These are phyloP conservation scores for Cordyceps militaris DNA, from an alignment of 2,329 filamentous ascomycete genomes.

Conservation along the genomic window DNA sequence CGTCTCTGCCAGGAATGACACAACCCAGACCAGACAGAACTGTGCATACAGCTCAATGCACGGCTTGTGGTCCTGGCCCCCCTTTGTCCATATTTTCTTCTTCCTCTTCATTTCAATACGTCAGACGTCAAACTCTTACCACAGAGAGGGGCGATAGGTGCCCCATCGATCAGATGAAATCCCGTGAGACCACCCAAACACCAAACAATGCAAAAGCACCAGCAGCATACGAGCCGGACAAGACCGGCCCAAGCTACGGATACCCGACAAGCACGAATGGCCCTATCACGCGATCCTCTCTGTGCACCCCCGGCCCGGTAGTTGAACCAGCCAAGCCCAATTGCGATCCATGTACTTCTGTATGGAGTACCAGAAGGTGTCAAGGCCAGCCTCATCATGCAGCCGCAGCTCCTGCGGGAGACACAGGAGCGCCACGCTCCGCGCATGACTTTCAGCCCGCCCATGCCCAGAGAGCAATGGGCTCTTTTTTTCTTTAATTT, in stretches of 20 bases:
- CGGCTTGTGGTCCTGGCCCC: neutral
- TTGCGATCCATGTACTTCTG: neutral
- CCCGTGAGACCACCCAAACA: too few species aligned
- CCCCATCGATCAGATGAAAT: conserved; percentile 5
- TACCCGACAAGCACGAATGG: neutral
- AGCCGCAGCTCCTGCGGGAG: neutral
- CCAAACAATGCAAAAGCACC: too few species aligned
- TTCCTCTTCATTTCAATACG: neutral
- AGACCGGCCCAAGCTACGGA: too few species aligned
- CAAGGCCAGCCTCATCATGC: conserved; percentile 10
- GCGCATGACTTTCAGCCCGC: conserved; percentile 8
- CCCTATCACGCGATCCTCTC: neutral
- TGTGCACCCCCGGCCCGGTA: neutral
- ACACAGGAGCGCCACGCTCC: neutral
- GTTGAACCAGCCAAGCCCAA: neutral
- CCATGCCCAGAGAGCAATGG: conserved; percentile 1
- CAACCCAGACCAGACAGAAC: neutral
- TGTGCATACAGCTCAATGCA: neutral
- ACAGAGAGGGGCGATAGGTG: neutral
- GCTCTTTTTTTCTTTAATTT: neutral
- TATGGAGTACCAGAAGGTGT: neutral
- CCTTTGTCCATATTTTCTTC: neutral
- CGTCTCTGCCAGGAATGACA: neutral
- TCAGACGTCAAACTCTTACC: neutral
- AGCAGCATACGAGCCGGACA: neutral